phyloP scores from a whole-genome alignment of 2,329 filamentous ascomycete genomes.

The Didymella pomorum region DNA sequence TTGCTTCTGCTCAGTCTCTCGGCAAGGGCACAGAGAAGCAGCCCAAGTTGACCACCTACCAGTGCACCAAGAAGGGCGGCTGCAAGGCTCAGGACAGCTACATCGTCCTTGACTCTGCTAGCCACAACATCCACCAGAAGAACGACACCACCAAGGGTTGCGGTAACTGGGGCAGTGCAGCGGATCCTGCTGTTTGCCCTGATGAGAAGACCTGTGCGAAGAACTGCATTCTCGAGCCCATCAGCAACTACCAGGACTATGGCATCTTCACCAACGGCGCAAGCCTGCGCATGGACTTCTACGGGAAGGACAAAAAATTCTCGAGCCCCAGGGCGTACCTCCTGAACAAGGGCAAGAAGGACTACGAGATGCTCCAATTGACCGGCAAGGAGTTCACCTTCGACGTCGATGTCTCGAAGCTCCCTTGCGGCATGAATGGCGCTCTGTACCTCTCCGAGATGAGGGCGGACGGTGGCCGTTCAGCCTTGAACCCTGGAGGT shows the following conservation, averaged over 20 bases:
- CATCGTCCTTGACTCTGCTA: slow-evolving; percentile 60
- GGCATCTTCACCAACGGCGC: slow-evolving; percentile 61
- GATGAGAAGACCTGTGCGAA: slow-evolving; percentile 60
- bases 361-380: slow-evolving; percentile 72
- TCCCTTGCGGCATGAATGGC: slow-evolving; percentile 54
- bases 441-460: slow-evolving; percentile 53
- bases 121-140: slow-evolving; percentile 57
- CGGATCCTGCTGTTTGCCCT: slow-evolving; percentile 58
- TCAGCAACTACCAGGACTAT: slow-evolving; percentile 61
- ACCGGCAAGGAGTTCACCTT: slow-evolving; percentile 75
- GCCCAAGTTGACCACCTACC: slow-evolving; percentile 61
- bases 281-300: slow-evolving; percentile 57
- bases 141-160: slow-evolving; percentile 45
- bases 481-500: slow-evolving; percentile 56
- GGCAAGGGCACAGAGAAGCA: slow-evolving; percentile 56
- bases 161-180: slow-evolving; percentile 39
- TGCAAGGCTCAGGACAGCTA: slow-evolving; percentile 59
- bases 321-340: slow-evolving; percentile 68
- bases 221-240: slow-evolving; percentile 66
- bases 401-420: slow-evolving; percentile 67
- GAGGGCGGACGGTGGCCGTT: slow-evolving; percentile 49
- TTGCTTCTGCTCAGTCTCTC: slow-evolving; percentile 43
- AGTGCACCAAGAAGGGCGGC: slow-evolving; percentile 60
- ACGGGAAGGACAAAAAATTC: slow-evolving; percentile 47
- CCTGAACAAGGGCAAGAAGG: slow-evolving; percentile 64